Evolutionary conservation across 1,139 yeast species (phyloP), one percentile per base, ranked within the genome.

Genomic region (Spencermartinsiella ligniputridi): DNA sequence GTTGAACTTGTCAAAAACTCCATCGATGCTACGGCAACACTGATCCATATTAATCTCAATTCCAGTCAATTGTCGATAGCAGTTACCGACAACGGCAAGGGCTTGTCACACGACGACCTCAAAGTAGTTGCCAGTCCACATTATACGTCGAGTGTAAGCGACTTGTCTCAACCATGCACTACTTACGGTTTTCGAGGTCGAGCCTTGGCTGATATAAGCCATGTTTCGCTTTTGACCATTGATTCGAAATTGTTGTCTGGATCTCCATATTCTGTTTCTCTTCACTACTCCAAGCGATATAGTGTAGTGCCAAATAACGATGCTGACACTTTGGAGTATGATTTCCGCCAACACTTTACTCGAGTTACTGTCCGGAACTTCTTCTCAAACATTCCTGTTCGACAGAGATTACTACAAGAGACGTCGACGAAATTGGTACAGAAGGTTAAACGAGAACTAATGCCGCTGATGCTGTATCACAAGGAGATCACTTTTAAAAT

Each of bases 351-450:
- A n/a, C 52, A 59, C 8, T 94, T 95, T 0, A 81, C 94, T 0
- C 50, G 60, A 0, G 72, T 83, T 1, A 47, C 61, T 0, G 73
- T 78, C 0, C 55, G 66, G 3, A 73, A 77, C 45, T 46, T 85
- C 16, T 83, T 83, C 57, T 63, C 68, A 16, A 70, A 67, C 33
- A 42, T 78, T 1, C 89, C 90, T 0, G 89, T 85, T 1, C 66
- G 96, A 22, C 66, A 72, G 34, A 52, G 50, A 8, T 65, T 64
- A n/a, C 8, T 27, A 15, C 32, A 27, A n/a, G 13, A 27, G 15
- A n/a, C 8, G 13, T 8, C 32, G 8, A 15, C 6, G 4, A 27
- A 27, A n/a, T 5, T n/a, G 8, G 12, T 27, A n/a, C 15, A 61
- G n/a, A 62, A 58, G 0, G 33, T 79, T 1, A 69, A 72, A 47